Base-by-base conservation (phyloP, 2,329 filamentous ascomycete species). In the Teratosphaeria destructans region DNA sequence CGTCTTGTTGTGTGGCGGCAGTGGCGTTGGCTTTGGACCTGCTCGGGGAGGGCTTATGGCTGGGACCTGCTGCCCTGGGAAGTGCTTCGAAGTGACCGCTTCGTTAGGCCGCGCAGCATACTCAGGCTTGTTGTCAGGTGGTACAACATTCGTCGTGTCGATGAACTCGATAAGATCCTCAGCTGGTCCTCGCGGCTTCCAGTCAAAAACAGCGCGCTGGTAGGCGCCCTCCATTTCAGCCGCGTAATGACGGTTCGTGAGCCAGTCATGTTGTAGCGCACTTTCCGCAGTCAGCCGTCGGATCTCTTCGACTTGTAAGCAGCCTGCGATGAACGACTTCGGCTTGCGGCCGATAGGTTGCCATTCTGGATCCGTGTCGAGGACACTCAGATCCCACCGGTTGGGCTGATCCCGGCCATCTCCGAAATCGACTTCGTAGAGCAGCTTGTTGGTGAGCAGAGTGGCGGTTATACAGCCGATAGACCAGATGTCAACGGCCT, bases 401-500 rank as follows among this genome's bases (percentile, higher is more conserved):
- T n/a, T 19, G 34, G 7, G 14, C 1, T 37, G 53, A 32, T 19
- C 27, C 10, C 12, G 26, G 2, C 5, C 10, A 12, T 14, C 23
- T 32, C 32, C 5, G 14, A 55, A 32, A 12, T 19, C 62, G 54
- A 57, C 73, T 68, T 54, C 74, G 61, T 83, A 83, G 2, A 82
- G 70, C 2, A 74, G 71, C 10, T 79, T 73, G 14, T 80, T 80
- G 0, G 78, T 78, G 16, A 85, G 72, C 14, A 86, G 68, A 8
- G 78, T 73, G 8, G 75, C 76, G 1, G 81, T 75, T 2, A 85
- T 74, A 54, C 77, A 78, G 5, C 83, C 84, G n/a, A 86, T 66
- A 0, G 83, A 82, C 83, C 83, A 86, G 69, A 86, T 77, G 63
- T 86, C 84, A 8, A 85, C 76, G 10, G 81, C 77, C 66, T 80